A percentile compares a stretch with the other conserved stretches of the same genome.
Conservation (phyloP, 164 flowering plant species). For the Aristolochia fimbriata region DNA sequence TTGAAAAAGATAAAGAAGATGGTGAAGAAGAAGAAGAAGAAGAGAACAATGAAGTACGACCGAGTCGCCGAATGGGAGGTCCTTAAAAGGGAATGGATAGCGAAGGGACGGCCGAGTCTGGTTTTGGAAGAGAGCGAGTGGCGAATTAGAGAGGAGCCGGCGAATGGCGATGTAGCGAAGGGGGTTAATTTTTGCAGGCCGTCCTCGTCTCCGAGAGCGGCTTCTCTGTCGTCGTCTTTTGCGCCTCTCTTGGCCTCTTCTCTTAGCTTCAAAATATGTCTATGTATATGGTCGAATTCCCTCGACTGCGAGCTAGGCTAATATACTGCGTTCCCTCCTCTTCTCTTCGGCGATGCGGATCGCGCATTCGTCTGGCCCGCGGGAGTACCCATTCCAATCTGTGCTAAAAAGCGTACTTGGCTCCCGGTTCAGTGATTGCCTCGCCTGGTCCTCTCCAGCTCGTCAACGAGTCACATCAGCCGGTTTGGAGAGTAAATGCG, state of each 20-base stretch:
- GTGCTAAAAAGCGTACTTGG: no score
- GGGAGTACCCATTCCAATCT: no score
- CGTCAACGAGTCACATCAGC: no score
- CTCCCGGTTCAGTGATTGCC: no score
- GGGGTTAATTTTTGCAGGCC: slow-evolving; percentile 4
- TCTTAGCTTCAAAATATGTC: neutral
- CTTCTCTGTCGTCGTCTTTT: slow-evolving; percentile 7
- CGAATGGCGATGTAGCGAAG: slow-evolving; percentile 9
- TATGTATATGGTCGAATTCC: neutral
- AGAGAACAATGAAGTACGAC: slow-evolving; percentile 7
- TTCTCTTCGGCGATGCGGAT: no score
- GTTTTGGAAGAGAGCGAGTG: slow-evolving; percentile 15
- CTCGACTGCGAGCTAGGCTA: neutral
- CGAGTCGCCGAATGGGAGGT: slow-evolving; percentile 15
- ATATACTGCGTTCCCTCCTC: no score
- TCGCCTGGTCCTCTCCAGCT: no score
- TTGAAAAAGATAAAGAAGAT: neutral
- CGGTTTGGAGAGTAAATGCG: no score
- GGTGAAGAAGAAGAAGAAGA: neutral
- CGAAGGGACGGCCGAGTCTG: slow-evolving; percentile 1
- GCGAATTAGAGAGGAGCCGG: slow-evolving; percentile 19
- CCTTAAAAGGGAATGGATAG: slow-evolving; percentile 10
- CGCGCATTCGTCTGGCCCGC: no score
- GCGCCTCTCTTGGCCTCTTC: slow-evolving; percentile 5
- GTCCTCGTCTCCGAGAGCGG: slow-evolving; percentile 20